Conservation (phyloP, 768 basidiomycete genomes). For the Pleurotus djamor region DNA sequence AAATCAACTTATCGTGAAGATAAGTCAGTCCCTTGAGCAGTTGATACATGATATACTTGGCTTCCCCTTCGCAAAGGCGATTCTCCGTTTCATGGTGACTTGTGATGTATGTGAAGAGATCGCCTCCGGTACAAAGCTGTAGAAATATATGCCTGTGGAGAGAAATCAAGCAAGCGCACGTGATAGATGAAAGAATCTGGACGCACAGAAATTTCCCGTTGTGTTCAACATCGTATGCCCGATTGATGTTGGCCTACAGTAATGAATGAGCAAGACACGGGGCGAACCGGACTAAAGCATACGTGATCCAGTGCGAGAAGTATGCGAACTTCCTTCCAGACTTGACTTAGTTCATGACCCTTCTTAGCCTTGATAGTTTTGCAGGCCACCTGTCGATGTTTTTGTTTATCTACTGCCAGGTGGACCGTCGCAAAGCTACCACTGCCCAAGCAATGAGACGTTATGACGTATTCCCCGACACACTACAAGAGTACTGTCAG, state of each 20-base stretch:
- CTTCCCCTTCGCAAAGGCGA: slow-evolving; percentile 73
- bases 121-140: slow-evolving; percentile 82
- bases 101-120: slow-evolving; percentile 84
- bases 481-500: slow-evolving; percentile 29
- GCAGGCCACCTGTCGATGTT: slow-evolving; percentile 76
- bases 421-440: slow-evolving; percentile 85
- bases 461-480: slow-evolving; percentile 70
- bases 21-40: slow-evolving; percentile 69
- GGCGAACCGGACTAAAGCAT: slow-evolving; percentile 16
- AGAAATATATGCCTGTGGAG: slow-evolving; percentile 72
- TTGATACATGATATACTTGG: slow-evolving; percentile 84
- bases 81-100: slow-evolving; percentile 46
- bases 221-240: slow-evolving; percentile 68
- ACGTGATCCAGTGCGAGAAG: slow-evolving; percentile 73
- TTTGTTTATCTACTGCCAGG: slow-evolving; percentile 64
- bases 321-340: slow-evolving; percentile 80
- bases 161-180: background rate
- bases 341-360: slow-evolving; percentile 51
- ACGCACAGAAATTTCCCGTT: slow-evolving; percentile 58
- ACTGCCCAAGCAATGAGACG: slow-evolving; percentile 75
- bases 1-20: slow-evolving; percentile 68
- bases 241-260: slow-evolving; percentile 76
- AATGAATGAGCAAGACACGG: background rate
- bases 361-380: slow-evolving; percentile 73
- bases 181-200: background rate